phyloP scores from a whole-genome alignment of 805 yeast species.

The Suhomyces sp. region DNA sequence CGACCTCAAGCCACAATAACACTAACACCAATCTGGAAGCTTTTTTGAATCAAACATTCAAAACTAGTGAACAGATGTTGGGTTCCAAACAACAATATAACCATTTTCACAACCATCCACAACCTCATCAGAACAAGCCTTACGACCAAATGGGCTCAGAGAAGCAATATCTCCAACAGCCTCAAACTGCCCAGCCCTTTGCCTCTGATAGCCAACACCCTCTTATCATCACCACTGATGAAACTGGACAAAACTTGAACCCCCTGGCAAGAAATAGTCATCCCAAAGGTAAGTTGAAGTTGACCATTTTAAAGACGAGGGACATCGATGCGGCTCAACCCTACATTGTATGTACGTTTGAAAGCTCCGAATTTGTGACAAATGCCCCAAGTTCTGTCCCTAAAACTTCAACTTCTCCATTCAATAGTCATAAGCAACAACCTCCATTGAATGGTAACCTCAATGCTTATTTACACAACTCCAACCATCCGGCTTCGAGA shows the following conservation, averaged over 20 bases:
- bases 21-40: constrained; percentile 16
- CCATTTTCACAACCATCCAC: constrained; percentile 9
- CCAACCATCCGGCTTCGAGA: constrained; percentile 9
- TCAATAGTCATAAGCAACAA: constrained; percentile 11
- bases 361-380: constrained; percentile 85
- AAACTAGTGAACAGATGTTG: constrained; percentile 11
- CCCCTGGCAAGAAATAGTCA: constrained; percentile 27
- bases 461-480: constrained; percentile 7
- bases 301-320: constrained; percentile 76
- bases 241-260: constrained; percentile 33
- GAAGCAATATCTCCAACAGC: background rate
- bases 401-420: constrained; percentile 17
- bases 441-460: constrained; percentile 14
- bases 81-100: constrained; percentile 13
- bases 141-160: background rate
- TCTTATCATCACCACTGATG: constrained; percentile 40
- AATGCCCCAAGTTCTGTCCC: constrained; percentile 63
- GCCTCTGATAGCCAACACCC: constrained; percentile 18
- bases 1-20: constrained; percentile 39
- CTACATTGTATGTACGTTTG: constrained; percentile 88
- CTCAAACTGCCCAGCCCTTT: constrained; percentile 7
- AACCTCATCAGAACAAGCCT: constrained; percentile 4
- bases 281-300: constrained; percentile 81
- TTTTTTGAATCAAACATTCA: constrained; percentile 24
- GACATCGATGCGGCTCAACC: constrained; percentile 69